Conservation (phyloP, 208 protist genomes). For the Trypanosoma melophagium region DNA sequence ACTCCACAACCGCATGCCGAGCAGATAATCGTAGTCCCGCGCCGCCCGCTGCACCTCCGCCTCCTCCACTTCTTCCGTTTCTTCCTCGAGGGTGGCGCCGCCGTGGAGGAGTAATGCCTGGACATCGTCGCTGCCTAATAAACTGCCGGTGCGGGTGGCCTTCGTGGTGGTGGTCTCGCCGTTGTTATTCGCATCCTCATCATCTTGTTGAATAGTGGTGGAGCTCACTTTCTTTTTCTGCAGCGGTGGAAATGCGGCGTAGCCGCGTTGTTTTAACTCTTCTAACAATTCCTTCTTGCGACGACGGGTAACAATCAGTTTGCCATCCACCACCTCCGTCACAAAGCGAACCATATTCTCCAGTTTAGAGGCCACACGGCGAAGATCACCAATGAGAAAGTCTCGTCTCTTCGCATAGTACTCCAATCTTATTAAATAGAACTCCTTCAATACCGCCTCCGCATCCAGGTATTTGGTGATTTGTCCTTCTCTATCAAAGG, state of each 20-base stretch:
- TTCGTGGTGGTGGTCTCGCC: background rate
- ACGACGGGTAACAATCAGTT: constrained; percentile 90
- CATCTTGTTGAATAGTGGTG: constrained; percentile 69
- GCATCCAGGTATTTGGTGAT: constrained; percentile 95
- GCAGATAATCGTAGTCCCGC: constrained; percentile 98
- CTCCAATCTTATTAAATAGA: constrained; percentile 95
- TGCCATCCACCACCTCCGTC: constrained; percentile 93
- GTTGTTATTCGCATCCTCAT: constrained; percentile 36
- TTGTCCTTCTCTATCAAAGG: constrained; percentile 95
- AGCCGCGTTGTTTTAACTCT: constrained; percentile 88
- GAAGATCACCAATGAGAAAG: constrained; percentile 88
- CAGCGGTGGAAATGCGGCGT: constrained; percentile 84
- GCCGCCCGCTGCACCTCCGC: constrained; percentile 58
- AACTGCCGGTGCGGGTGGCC: too few relatives aligned
- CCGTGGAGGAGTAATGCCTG: too few relatives aligned
- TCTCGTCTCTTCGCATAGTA: constrained; percentile 97
- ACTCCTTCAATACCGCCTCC: constrained; percentile 95
- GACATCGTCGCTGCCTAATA: too few relatives aligned
- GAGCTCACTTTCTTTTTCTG: constrained; percentile 82
- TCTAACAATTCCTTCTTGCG: constrained; percentile 94
- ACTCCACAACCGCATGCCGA: constrained; percentile 97
- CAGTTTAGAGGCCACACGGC: constrained; percentile 84
- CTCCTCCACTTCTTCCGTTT: constrained; percentile 36
- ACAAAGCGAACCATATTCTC: constrained; percentile 99
- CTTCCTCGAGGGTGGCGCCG: constrained; percentile 3